Evolutionary conservation across 2,329 filamentous ascomycete genomes (phyloP), one percentile per base, ranked within the genome.

Genomic region (Fonsecaea pedrosoi): DNA sequence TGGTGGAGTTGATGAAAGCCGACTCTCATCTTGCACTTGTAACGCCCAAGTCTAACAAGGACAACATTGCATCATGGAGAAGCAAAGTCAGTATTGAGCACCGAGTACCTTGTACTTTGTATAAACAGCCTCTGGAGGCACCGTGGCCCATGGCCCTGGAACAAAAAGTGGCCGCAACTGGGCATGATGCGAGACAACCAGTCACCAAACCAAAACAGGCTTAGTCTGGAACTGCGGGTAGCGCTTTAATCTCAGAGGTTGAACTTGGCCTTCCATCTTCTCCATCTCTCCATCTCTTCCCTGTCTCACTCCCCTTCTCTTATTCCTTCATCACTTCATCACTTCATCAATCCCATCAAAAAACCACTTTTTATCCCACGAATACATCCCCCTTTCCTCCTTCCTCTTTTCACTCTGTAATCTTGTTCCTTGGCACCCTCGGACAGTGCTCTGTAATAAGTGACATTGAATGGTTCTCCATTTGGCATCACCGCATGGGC

Each of bases 141-240:
- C 25, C 25, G 25, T 50, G 18, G 45, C 12, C 37, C 10, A 13
- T 3, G 37, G 9, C 40, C 4, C 8, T 18, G 4, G 8, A 8
- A n/a, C 45, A 25, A 50, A 50, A 25, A 25, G 45, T 50, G 45
- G 18, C 45, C n/a, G 40, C 40, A 8, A 45, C 40, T 45, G 40
- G n/a, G 1, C n/a, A 18, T 25, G 25, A 25, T 9, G 13, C 18
- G 9, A 9, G 12, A 21, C 8, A 7, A 12, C 18, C 21, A 50
- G 45, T 10, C 45, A 21, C 45, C 45, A 50, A 10, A 2, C 45
- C 45, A 0, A 50, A 50, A 50, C 3, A 18, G 45, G 57, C 37
- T 50, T 34, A 34, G 42, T 12, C 40, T 78, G 67, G 76, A 75
- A 1, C 78, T 79, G 8, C 70, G 69, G 38, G 79, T 77, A 78